Evolutionary conservation across 148 eudicot genomes (phyloP).

Genomic region (Pouteria glomerata): DNA sequence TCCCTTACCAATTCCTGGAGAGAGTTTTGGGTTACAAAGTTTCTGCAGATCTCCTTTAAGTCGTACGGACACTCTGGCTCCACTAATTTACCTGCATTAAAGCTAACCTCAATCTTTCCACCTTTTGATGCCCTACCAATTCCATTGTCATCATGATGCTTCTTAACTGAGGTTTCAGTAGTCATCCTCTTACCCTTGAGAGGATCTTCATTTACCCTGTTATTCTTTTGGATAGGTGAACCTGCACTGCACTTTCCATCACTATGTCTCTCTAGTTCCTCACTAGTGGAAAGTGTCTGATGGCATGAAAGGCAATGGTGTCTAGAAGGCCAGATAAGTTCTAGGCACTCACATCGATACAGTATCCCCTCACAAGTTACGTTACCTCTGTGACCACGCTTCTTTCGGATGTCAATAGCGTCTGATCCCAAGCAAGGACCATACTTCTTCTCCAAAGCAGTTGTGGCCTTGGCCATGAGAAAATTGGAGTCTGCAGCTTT

Average conservation of each 20-base stretch:
- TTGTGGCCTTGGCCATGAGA: constrained; percentile 27
- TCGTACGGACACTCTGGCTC: constrained; percentile 34
- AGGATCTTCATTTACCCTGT: constrained; percentile 18
- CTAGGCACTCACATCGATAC: constrained; percentile 46
- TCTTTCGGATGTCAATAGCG: constrained; percentile 12
- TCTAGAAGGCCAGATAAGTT: constrained; percentile 38
- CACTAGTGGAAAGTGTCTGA: constrained; percentile 18
- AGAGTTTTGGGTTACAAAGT: constrained; percentile 29
- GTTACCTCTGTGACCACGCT: constrained; percentile 12
- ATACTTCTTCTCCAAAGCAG: constrained; percentile 29
- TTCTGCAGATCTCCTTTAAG: constrained; percentile 32
- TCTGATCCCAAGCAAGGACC: constrained; percentile 22
- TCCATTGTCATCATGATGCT: constrained; percentile 6
- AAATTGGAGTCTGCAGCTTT: constrained; percentile 11
- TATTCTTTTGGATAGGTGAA: constrained; percentile 12
- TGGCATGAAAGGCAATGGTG: constrained; percentile 46
- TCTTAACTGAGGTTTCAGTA: constrained; percentile 15
- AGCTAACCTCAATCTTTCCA: constrained; percentile 17
- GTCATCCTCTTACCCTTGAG: constrained; percentile 21
- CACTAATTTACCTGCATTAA: constrained; percentile 3
- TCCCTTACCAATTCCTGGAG: constrained; percentile 35
- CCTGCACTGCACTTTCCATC: constrained; percentile 24
- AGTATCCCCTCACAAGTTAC: constrained; percentile 15
- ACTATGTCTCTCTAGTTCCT: constrained; percentile 27
- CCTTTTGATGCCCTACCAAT: constrained; percentile 5